Conservation (phyloP, 2,329 filamentous ascomycete genomes). For the Phaeosphaeriaceae sp. region DNA sequence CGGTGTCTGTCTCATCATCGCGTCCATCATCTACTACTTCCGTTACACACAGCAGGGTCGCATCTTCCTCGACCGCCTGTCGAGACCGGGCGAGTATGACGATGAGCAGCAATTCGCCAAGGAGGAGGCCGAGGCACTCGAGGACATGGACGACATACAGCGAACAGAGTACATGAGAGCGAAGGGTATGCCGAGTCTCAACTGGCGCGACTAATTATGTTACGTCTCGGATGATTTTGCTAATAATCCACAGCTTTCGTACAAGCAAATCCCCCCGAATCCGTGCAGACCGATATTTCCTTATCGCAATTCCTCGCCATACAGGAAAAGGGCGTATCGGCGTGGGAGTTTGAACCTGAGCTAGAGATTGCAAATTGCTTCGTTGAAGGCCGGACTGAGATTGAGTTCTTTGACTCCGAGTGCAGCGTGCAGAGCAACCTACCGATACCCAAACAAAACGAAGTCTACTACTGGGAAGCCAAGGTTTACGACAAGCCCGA, state of each 20-base stretch:
- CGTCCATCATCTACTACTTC: conserved; percentile 90
- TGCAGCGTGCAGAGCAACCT: conserved; percentile 97
- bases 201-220: neutral
- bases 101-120: conserved; percentile 94
- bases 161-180: conserved; percentile 90
- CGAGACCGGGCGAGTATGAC: conserved; percentile 93
- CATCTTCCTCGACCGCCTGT: conserved; percentile 92
- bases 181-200: conserved; percentile 71
- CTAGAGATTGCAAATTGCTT: conserved; percentile 99
- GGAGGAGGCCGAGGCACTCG: conserved; percentile 93
- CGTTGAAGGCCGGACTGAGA: conserved; percentile 93
- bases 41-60: conserved; percentile 86
- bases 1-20: conserved; percentile 78
- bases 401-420: conserved; percentile 98
- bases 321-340: conserved; percentile 98
- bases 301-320: conserved; percentile 97
- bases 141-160: conserved; percentile 93
- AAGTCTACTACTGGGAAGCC: conserved; percentile 99
- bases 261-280: conserved; percentile 92
- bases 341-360: conserved; percentile 99
- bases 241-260: conserved; percentile 74
- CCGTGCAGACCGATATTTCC: conserved; percentile 94
- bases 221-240: neutral
- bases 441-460: conserved; percentile 97
- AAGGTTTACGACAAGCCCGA: conserved; percentile 99